Conservation (phyloP, 305 asterid species). For the Striga hermonthica region DNA sequence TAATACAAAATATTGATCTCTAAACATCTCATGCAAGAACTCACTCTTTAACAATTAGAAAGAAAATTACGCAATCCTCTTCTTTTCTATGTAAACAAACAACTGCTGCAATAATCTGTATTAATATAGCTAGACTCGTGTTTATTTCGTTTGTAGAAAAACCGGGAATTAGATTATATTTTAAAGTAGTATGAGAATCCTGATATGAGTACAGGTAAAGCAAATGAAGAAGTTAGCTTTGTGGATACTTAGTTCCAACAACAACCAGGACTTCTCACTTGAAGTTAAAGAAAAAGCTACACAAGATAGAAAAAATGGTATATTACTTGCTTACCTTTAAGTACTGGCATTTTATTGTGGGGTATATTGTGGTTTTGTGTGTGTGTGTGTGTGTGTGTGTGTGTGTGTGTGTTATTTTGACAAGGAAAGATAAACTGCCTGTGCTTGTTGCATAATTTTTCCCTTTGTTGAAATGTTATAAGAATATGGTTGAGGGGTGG, state of each 20-base stretch:
- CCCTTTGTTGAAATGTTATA: slow-evolving; percentile 6
- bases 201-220: slow-evolving; percentile 65
- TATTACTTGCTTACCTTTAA: slow-evolving; percentile 50
- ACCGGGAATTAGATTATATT: slow-evolving; percentile 30
- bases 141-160: background rate
- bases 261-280: slow-evolving; percentile 44
- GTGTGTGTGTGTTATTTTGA: slow-evolving; percentile 33
- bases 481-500: slow-evolving; percentile 45
- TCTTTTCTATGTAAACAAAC: too few species aligned
- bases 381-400: background rate
- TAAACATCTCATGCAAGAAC: background rate
- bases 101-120: too few species aligned
- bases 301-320: slow-evolving; percentile 13
- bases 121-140: too few species aligned
- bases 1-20: slow-evolving; percentile 9
- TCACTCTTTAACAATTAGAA: too few species aligned
- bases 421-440: slow-evolving; percentile 56
- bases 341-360: slow-evolving; percentile 25
- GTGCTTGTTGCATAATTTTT: slow-evolving; percentile 34
- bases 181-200: slow-evolving; percentile 46
- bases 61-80: too few species aligned
- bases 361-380: slow-evolving; percentile 5
- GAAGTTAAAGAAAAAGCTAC: slow-evolving; percentile 50
- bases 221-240: slow-evolving; percentile 48
- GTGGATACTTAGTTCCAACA: slow-evolving; percentile 47